Evolutionary conservation across 257 asterid species (phyloP).

Genomic region (Jacaranda mimosifolia): DNA sequence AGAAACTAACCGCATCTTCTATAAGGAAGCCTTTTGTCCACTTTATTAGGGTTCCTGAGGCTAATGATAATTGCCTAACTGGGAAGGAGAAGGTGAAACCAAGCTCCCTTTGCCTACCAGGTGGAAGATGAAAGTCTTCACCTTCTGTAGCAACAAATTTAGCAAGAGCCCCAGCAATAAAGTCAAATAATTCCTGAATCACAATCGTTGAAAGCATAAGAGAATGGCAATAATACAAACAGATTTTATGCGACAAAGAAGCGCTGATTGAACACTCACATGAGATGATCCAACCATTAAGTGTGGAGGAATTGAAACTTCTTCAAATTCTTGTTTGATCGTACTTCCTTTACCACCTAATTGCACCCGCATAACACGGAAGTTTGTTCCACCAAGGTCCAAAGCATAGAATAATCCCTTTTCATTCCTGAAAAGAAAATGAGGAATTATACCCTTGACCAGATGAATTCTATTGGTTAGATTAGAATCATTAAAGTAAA

Average conservation of each 20-base stretch:
- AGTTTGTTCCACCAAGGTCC: constrained; percentile 98
- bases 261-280: constrained; percentile 54
- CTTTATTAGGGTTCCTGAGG: constrained; percentile 84
- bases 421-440: constrained; percentile 62
- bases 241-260: neutral
- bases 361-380: constrained; percentile 83
- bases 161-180: constrained; percentile 74
- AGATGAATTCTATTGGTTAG: constrained; percentile 8
- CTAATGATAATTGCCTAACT: constrained; percentile 75
- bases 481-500: neutral
- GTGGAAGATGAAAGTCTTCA: constrained; percentile 63
- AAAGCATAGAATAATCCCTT: constrained; percentile 86
- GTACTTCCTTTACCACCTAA: constrained; percentile 69
- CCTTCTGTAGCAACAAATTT: constrained; percentile 81
- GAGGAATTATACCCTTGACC: constrained; percentile 32
- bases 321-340: constrained; percentile 62
- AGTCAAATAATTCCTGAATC: constrained; percentile 77
- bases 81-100: constrained; percentile 99
- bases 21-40: constrained; percentile 96
- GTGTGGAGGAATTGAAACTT: constrained; percentile 87
- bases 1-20: constrained; percentile 76
- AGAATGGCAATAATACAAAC: constrained; percentile 12
- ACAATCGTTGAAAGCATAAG: constrained; percentile 28
- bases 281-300: constrained; percentile 86
- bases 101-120: constrained; percentile 83